Base-by-base conservation (phyloP, 257 asterid genomes). In the Linaria vulgaris region DNA sequence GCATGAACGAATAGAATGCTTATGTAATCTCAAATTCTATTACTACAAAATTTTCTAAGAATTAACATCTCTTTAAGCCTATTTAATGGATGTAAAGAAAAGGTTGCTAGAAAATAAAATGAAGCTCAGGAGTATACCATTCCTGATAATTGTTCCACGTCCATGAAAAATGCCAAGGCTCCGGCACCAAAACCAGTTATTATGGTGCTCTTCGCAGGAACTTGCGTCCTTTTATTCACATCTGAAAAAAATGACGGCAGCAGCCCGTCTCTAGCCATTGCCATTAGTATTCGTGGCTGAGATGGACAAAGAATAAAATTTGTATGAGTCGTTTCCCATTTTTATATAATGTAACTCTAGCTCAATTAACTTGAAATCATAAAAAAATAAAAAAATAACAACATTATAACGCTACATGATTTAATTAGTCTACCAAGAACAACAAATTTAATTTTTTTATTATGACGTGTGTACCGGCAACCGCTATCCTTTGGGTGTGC, bases 211-310 rank as follows among this genome's bases (percentile, higher is more conserved):
- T 92, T 89, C 45, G 87, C 66, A 16, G 99, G 99, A 54, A 92
- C 99, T 76, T 92, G 94, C 47, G 94, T 82, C 27, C 47, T 74
- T 70, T 78, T 81, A 69, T 68, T 74, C 45, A 92, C 91, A 27
- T 89, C 97, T 1, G 95, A 87, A 49, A 92, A 92, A 67, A 92
- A 90, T 37, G 99, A 72, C 11, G 99, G 99, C 63, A 92, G 86
- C 85, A 92, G 75, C 56, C 99, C 99, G 59, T 92, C 97, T 77
- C 99, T 82, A 53, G 99, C 95, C 99, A 92, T 92, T 64, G 97
- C 97, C 99, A 92, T 89, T 59, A 92, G 82, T 72, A 92, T 89
- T 16, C 99, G 82, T 15, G 99, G 96, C 99, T 92, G 86, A 55
- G 70, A 63, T 34, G 9, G 11, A 44, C 50, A 24, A 69, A 24